Evolutionary conservation across 108 stramenopile species (phyloP).

Genomic region (Conticribra weissflogii): DNA sequence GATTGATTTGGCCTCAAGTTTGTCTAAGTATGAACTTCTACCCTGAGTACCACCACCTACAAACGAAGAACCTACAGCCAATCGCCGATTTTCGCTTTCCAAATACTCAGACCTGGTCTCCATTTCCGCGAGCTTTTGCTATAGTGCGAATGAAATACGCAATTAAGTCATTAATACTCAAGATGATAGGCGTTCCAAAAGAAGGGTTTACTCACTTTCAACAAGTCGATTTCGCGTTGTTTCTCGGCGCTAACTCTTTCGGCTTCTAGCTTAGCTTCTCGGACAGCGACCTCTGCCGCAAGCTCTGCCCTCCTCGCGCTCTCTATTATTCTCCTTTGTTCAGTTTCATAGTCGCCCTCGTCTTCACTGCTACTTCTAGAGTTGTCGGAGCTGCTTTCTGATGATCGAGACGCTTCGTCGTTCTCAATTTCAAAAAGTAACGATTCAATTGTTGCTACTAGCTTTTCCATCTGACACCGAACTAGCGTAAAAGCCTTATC

Average conservation of each 20-base stretch:
- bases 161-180: no score
- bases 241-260: constrained; percentile 55
- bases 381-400: constrained; percentile 57
- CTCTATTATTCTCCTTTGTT: constrained; percentile 54
- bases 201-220: constrained; percentile 48
- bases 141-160: background rate
- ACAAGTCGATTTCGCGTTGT: constrained; percentile 66
- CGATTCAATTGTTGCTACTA: constrained; percentile 76
- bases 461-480: constrained; percentile 66
- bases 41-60: constrained; percentile 19
- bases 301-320: constrained; percentile 78
- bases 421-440: constrained; percentile 73
- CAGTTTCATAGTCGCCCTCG: constrained; percentile 34
- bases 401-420: constrained; percentile 51
- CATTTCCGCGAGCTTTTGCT: constrained; percentile 50
- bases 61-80: constrained; percentile 9
- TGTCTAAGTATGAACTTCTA: constrained; percentile 40
- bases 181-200: no score
- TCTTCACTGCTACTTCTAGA: constrained; percentile 30
- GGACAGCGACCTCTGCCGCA: constrained; percentile 73
- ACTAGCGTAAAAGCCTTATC: constrained; percentile 79
- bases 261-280: constrained; percentile 72
- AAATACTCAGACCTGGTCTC: constrained; percentile 40
- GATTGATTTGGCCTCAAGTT: constrained; percentile 50
- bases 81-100: constrained; percentile 33